Conservation (phyloP, 768 basidiomycete genomes). For the Suillus plorans region DNA sequence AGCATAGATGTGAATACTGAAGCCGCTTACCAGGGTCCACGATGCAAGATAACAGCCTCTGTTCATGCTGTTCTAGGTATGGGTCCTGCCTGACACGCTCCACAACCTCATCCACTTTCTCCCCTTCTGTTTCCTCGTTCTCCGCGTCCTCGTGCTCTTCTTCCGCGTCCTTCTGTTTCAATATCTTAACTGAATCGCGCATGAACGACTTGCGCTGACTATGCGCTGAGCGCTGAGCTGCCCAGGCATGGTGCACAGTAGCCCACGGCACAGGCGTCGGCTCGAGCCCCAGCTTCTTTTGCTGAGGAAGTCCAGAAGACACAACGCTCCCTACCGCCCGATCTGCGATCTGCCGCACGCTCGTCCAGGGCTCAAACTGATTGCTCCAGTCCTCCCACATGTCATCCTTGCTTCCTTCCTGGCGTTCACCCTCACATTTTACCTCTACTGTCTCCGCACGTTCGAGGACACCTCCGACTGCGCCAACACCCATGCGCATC, state of each 20-base stretch:
- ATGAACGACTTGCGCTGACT: slow-evolving; percentile 61
- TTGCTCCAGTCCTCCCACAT: slow-evolving; percentile 71
- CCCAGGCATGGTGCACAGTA: slow-evolving; percentile 67
- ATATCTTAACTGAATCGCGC: slow-evolving; percentile 43
- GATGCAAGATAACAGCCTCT: slow-evolving; percentile 78
- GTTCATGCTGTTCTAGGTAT: slow-evolving; percentile 80
- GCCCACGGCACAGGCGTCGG: slow-evolving; percentile 67
- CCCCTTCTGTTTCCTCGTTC: slow-evolving; percentile 34
- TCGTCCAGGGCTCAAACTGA: slow-evolving; percentile 65
- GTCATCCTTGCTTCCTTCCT: slow-evolving; percentile 17
- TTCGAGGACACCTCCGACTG: slow-evolving; percentile 67
- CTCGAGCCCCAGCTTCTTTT: slow-evolving; percentile 29
- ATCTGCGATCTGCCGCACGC: slow-evolving; percentile 73
- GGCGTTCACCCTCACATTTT: slow-evolving; percentile 8
- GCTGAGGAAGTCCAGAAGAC: slow-evolving; percentile 19
- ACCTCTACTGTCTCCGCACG: slow-evolving; percentile 11
- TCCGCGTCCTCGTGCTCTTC: slow-evolving; percentile 30
- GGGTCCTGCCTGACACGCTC: slow-evolving; percentile 74
- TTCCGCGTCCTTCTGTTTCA: slow-evolving; percentile 33
- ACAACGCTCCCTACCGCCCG: slow-evolving; percentile 69
- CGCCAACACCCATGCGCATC: slow-evolving; percentile 81
- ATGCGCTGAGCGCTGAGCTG: slow-evolving; percentile 46
- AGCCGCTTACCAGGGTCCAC: slow-evolving; percentile 67
- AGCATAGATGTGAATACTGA: not conserved
- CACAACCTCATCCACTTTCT: slow-evolving; percentile 62